Conservation (phyloP, 2,329 filamentous ascomycete species). For the Pseudopithomyces maydicus region DNA sequence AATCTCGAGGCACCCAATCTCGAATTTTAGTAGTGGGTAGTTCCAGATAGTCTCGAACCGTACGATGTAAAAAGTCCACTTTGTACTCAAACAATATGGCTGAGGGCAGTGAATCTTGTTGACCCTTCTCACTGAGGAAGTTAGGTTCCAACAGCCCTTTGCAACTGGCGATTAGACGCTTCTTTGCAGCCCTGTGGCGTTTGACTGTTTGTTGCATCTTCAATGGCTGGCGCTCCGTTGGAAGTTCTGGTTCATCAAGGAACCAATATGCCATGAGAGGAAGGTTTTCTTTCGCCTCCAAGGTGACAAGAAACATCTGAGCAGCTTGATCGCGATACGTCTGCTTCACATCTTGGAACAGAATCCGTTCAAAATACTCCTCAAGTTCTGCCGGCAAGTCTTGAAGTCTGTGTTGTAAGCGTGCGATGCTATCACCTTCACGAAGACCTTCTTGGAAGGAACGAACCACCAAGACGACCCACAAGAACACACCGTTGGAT, state of each 20-base stretch:
- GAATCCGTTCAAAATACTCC: slow-evolving; percentile 16
- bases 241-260: slow-evolving; percentile 3
- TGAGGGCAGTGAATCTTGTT: not conserved
- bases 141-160: slow-evolving; percentile 7
- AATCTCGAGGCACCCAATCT: not conserved
- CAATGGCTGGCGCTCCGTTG: not conserved
- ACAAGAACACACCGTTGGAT: slow-evolving; percentile 15
- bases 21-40: not conserved
- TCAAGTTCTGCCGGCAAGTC: slow-evolving; percentile 17
- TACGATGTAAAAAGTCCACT: slow-evolving; percentile 13
- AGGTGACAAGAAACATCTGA: slow-evolving; percentile 9
- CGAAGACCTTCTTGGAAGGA: slow-evolving; percentile 5
- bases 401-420: slow-evolving; percentile 11
- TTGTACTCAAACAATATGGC: too few relatives aligned
- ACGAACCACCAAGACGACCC: slow-evolving; percentile 16
- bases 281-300: not conserved
- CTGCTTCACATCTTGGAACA: slow-evolving; percentile 8
- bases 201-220: not conserved
- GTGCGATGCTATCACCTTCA: slow-evolving; percentile 7
- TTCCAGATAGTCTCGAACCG: slow-evolving; percentile 11
- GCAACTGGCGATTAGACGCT: slow-evolving; percentile 2
- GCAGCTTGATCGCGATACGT: slow-evolving; percentile 14
- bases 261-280: not conserved
- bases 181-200: not conserved
- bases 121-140: not conserved